These are phyloP conservation scores for Thalassiosira ordinaria DNA, from an alignment of 352 stramenopile species.

Conservation along the genomic window DNA sequence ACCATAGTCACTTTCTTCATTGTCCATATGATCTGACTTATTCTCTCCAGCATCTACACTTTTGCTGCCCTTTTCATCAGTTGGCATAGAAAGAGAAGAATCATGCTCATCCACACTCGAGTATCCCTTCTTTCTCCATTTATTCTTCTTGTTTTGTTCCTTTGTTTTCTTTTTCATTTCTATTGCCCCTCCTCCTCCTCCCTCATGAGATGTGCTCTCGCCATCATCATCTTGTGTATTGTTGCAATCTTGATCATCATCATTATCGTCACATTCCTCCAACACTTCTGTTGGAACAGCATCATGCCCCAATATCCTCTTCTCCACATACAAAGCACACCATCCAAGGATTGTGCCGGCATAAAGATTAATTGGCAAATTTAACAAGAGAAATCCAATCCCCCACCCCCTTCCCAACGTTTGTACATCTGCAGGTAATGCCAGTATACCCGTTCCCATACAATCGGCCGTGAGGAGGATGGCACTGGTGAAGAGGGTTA, in stretches of 20 bases:
- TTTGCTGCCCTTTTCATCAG: not conserved
- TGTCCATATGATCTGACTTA: not conserved
- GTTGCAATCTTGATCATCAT: slow-evolving; percentile 9
- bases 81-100: slow-evolving; percentile 4
- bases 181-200: too few species aligned
- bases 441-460: slow-evolving; percentile 78
- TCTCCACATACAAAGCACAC: slow-evolving; percentile 61
- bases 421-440: slow-evolving; percentile 63
- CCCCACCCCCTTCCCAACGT: slow-evolving; percentile 59
- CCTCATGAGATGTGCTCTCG: too few species aligned
- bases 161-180: not conserved
- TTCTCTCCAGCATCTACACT: not conserved
- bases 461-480: slow-evolving; percentile 74
- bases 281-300: not conserved
- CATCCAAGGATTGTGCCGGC: slow-evolving; percentile 64
- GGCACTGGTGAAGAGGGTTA: slow-evolving; percentile 57
- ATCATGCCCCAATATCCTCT: slow-evolving; percentile 19
- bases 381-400: slow-evolving; percentile 69
- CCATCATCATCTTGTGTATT: slow-evolving; percentile 9
- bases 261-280: slow-evolving; percentile 4
- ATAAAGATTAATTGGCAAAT: slow-evolving; percentile 77
- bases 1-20: slow-evolving; percentile 18
- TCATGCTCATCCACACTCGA: slow-evolving; percentile 36
- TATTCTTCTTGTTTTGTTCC: not conserved
- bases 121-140: slow-evolving; percentile 34